phyloP scores from a whole-genome alignment of 148 eudicot species.

The Beta vulgaris region DNA sequence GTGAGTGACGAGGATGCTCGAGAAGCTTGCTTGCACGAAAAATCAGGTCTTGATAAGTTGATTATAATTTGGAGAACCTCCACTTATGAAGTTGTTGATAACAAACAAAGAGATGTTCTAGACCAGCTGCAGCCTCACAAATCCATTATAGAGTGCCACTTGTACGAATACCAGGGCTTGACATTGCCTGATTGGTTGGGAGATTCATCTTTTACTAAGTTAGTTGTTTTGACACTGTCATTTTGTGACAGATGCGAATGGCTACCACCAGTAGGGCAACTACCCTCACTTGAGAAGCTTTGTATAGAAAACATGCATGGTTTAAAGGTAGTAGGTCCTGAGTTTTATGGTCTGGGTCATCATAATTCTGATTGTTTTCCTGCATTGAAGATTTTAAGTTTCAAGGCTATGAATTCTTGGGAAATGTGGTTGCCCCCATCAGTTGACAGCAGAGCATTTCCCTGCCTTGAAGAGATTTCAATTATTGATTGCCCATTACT shows the following conservation, averaged over 20 bases:
- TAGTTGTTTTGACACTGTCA: not conserved
- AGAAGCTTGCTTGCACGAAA: constrained; percentile 4
- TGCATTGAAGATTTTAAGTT: too few relatives aligned
- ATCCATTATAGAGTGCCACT: not conserved
- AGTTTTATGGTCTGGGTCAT: too few relatives aligned
- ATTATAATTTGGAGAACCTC: not conserved
- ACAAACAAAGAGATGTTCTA: not conserved
- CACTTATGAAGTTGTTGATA: not conserved
- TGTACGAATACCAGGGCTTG: not conserved
- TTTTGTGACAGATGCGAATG: not conserved
- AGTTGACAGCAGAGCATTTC: too few relatives aligned
- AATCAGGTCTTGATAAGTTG: not conserved
- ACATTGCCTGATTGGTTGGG: not conserved
- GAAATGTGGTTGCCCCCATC: too few relatives aligned
- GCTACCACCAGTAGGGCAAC: not conserved
- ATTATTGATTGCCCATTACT: too few relatives aligned
- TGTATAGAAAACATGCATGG: not conserved
- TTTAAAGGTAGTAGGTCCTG: not conserved
- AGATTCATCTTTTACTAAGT: not conserved
- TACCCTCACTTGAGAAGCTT: not conserved
- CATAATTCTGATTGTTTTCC: too few relatives aligned
- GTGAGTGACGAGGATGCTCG: not conserved
- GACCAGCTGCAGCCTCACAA: not conserved
- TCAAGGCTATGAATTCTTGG: too few relatives aligned
- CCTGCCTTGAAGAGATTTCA: too few relatives aligned